Conservation (phyloP, 1,284 basidiomycete species). For the Boletellus deceptivus region DNA sequence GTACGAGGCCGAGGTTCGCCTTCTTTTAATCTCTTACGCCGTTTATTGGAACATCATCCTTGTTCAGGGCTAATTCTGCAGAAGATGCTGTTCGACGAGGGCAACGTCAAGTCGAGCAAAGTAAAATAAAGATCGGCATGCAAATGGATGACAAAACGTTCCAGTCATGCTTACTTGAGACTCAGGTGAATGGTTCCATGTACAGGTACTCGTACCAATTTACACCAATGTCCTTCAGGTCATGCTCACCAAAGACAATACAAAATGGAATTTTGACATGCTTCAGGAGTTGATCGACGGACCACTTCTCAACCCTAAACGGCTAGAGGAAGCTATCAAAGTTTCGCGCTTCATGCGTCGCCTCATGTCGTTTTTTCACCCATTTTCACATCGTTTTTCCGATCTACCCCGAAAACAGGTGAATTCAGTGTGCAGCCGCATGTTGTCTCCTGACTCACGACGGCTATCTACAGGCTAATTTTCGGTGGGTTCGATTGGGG, state of each 20-base stretch:
- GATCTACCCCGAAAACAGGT: constrained; percentile 76
- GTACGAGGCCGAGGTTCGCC: constrained; percentile 57
- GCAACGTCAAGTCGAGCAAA: constrained; percentile 89
- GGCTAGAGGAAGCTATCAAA: constrained; percentile 95
- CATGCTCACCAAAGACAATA: constrained; percentile 84
- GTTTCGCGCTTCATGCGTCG: constrained; percentile 86
- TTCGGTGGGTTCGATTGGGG: constrained; percentile 83
- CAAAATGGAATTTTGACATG: constrained; percentile 90
- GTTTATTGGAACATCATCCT: neutral
- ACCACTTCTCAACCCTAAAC: constrained; percentile 84
- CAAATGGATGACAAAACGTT: constrained; percentile 93
- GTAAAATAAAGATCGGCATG: constrained; percentile 84
- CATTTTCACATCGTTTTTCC: constrained; percentile 81
- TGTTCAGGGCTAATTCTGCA: constrained; percentile 73
- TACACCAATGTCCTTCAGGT: constrained; percentile 49
- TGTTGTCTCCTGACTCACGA: neutral
- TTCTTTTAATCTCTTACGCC: neutral
- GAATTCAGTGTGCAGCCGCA: constrained; percentile 15
- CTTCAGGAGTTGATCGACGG: constrained; percentile 92
- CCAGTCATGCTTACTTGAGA: constrained; percentile 79
- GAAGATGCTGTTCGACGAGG: constrained; percentile 86
- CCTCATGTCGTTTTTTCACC: constrained; percentile 91
- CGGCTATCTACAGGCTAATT: constrained; percentile 53
- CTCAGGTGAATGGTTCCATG: constrained; percentile 55
- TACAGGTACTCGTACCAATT: constrained; percentile 1